Percentiles rank a stretch among this genome's conserved stretches.
Evolutionary conservation across 805 yeast genomes (phyloP).

Genomic region (Jamesozyma piceae): DNA sequence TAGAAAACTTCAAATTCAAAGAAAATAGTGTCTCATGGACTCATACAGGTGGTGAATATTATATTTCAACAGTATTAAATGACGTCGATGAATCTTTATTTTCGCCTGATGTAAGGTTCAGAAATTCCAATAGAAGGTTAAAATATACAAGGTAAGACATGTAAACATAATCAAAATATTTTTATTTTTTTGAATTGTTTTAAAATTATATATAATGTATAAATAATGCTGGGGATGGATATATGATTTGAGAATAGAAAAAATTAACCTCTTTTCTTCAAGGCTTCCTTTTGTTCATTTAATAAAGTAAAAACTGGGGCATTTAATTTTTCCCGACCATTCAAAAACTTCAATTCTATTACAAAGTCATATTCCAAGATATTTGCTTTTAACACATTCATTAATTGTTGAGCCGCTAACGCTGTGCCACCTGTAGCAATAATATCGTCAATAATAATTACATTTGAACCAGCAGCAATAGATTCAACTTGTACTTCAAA

Average conservation of each 20-base stretch:
- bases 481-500: constrained; percentile 82
- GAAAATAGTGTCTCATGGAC: constrained; percentile 86
- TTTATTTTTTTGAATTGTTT: not conserved
- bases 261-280: no score
- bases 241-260: no score
- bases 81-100: constrained; percentile 30
- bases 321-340: constrained; percentile 77
- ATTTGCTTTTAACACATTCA: constrained; percentile 53
- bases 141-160: constrained; percentile 22
- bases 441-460: constrained; percentile 85
- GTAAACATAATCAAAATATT: not conserved
- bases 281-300: constrained; percentile 61
- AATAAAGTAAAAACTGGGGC: constrained; percentile 85
- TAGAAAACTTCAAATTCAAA: constrained; percentile 53
- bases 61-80: constrained; percentile 56
- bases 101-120: constrained; percentile 17
- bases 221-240: no score
- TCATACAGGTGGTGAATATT: constrained; percentile 63
- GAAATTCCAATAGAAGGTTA: constrained; percentile 14
- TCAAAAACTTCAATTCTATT: constrained; percentile 87
- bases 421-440: constrained; percentile 98
- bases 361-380: constrained; percentile 76
- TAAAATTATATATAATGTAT: no score
- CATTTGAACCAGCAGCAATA: constrained; percentile 69
- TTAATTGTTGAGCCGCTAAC: constrained; percentile 79